Conservation (phyloP, 495 filamentous ascomycete species). For the Oidiodendron maius region DNA sequence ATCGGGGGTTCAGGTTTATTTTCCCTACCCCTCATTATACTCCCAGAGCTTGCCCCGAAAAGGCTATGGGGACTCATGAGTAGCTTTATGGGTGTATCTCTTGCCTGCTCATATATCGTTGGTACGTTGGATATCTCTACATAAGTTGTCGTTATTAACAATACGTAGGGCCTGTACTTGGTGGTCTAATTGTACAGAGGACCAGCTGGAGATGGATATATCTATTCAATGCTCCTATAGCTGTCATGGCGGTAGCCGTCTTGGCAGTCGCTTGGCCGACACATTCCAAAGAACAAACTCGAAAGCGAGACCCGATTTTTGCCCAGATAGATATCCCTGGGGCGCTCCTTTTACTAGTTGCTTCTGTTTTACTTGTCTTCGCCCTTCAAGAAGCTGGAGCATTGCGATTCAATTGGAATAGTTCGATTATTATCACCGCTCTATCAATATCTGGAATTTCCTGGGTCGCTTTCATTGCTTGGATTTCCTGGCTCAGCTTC, state of each 20-base stretch:
- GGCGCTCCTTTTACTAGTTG: constrained; percentile 43
- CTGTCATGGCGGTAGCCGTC: constrained; percentile 9
- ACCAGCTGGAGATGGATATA: constrained; percentile 47
- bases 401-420: constrained; percentile 37
- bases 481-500: constrained; percentile 35
- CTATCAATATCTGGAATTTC: constrained; percentile 35
- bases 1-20: constrained; percentile 37
- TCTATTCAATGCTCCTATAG: constrained; percentile 33
- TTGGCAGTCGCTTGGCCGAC: constrained; percentile 17
- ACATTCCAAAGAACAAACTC: constrained; percentile 1
- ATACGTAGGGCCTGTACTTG: constrained; percentile 39
- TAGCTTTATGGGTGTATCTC: constrained; percentile 25
- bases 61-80: constrained; percentile 31
- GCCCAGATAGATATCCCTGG: no score
- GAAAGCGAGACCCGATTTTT: no score
- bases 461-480: constrained; percentile 41
- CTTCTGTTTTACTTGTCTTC: constrained; percentile 51
- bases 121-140: no score
- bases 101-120: constrained; percentile 32
- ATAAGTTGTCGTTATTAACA: no score
- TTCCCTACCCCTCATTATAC: constrained; percentile 46
- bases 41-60: constrained; percentile 42
- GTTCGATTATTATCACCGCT: constrained; percentile 34
- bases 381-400: constrained; percentile 52
- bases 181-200: constrained; percentile 36